Base-by-base conservation (phyloP, 2,329 filamentous ascomycete species). In the Phoma sp. region DNA sequence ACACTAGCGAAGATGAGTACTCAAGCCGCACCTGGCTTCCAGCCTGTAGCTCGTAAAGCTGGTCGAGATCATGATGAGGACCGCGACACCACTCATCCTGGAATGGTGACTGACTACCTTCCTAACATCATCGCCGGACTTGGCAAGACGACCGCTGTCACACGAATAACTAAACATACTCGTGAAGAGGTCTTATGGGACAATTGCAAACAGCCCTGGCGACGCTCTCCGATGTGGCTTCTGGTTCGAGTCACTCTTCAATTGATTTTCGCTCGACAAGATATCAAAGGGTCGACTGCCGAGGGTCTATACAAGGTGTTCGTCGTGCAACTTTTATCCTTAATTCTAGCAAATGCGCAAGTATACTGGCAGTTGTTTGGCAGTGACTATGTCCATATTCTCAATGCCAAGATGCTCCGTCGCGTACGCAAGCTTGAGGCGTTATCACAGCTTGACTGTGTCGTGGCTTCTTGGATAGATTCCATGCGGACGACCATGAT, bases 181-280 rank as follows among this genome's bases (percentile, higher is more conserved):
- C 78, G 82, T 2, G 83, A 87, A 32, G 83, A 87, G 12, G 77
- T 85, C 1, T 50, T 82, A 9, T 85, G 79, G 77, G 50, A 59
- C 0, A 39, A 76, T 1, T 59, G 54, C 12, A 55, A 54, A 1
- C 34, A 46, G 1, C 81, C 80, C 0, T 86, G 83, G 84, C 72
- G 78, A 10, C 68, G 80, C 37, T 85, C 83, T 11, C 73, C 83
- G 0, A 53, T 81, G 0, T 87, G 83, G 83, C 71, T 87, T 0
- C 70, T 86, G 0, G 48, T 87, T 2, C 80, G 84, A 0, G 82
- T 85, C 0, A 65, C 75, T 0, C 55, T 85, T 2, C 83, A 86
- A 45, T 65, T 72, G 1, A 46, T 57, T 2, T 65, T 71, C 34
- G 11, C 42, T 7, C 61, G 65, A 76, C 73, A 53, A 60, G 2